phyloP scores from a whole-genome alignment of 345 rosid species.

The Eucalyptus cloeziana region DNA sequence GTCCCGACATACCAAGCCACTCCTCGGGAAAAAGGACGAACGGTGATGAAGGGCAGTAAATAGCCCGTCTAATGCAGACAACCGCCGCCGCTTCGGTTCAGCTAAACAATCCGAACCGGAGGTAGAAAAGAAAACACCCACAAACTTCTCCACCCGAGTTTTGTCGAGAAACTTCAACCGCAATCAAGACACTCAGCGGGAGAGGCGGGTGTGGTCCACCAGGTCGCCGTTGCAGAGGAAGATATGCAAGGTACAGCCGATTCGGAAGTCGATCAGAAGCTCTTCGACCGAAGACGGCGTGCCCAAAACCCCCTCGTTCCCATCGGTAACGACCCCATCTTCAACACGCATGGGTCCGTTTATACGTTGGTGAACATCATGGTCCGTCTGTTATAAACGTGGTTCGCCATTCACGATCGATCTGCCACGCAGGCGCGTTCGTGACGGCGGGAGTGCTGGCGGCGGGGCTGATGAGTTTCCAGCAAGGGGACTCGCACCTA shows the following conservation, averaged over 20 bases:
- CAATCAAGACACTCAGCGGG: background rate
- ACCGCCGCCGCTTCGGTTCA: background rate
- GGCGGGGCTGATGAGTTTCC: slow-evolving; percentile 6
- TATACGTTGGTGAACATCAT: background rate
- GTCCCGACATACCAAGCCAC: background rate
- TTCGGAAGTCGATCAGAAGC: background rate
- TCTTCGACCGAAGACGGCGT: background rate
- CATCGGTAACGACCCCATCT: background rate
- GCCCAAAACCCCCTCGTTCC: background rate
- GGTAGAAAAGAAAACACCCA: background rate
- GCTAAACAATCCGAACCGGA: background rate
- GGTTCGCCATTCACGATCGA: background rate
- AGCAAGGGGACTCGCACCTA: slow-evolving; percentile 13
- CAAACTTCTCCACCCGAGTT: background rate
- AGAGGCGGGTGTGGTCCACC: background rate
- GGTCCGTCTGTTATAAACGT: background rate
- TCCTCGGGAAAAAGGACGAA: background rate
- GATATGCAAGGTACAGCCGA: background rate
- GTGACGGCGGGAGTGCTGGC: background rate
- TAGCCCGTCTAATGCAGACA: background rate
- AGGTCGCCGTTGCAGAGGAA: background rate
- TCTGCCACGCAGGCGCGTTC: background rate
- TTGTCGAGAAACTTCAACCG: background rate
- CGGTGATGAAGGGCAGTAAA: background rate
- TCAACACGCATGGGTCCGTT: background rate